Evolutionary conservation across 306 rosid species (phyloP), one percentile per base, ranked within the genome.

Genomic region (Glycyrrhiza uralensis): DNA sequence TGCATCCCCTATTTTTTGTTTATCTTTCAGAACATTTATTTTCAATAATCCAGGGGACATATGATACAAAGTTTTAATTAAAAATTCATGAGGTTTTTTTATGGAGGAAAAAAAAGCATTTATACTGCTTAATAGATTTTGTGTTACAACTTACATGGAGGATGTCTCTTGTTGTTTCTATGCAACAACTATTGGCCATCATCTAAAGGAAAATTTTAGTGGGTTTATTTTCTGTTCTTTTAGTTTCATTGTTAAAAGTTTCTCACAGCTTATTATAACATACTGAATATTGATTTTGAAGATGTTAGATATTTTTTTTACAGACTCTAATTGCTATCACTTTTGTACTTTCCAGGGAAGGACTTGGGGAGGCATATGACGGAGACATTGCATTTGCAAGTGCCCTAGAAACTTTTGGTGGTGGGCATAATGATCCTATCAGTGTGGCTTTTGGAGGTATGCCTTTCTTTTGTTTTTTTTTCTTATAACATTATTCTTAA

Each of bases 351-450:
- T 26, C 71, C 84, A 95, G 99, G 65, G 97, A 95, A 89, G 97
- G 96, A 70, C 99, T 95, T 45, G 99, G 99, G 42, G 99, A 95
- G 80, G 97, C 91, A 76, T 95, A 95, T 64, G 99, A 95, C 76
- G 99, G 97, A 38, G 99, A 95, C 75, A 95, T 95, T 76, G 99
- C 99, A 62, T 95, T 95, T 89, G 99, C 97, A 23, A 92, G 99
- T 79, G 91, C 99, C 63, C 66, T 95, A 52, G 99, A 95, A 87
- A 81, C 86, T 69, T 95, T 95, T 88, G 97, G 99, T 7, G 97
- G 99, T 60, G 99, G 99, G 55, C 99, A 95, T 78, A 92, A 95
- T 87, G 99, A 95, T 55, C 99, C 99, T 57, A 91, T 95, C 57
- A 95, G 99, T 77, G 93, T 95, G 74, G 99, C 99, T 81, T 95